A percentile compares a stretch with the other conserved stretches of the same genome.
Conservation (phyloP, 371 early-diverging fungal genomes). For the Mucor circinelloides region DNA sequence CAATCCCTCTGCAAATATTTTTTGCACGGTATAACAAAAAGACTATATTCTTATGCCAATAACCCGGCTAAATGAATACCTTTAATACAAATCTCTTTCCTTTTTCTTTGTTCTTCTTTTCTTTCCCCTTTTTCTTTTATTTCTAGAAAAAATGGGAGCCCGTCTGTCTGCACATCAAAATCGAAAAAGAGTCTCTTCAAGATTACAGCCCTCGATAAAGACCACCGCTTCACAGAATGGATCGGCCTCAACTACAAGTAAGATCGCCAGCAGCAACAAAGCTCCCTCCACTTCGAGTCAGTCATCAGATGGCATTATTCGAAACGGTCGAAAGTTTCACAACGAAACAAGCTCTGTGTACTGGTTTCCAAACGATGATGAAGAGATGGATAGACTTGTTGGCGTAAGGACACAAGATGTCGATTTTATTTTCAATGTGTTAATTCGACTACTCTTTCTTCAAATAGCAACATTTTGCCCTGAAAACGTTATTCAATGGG, state of each 20-base stretch:
- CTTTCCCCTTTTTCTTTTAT: neutral
- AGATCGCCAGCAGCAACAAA: neutral
- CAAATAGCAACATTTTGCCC: constrained; percentile 41
- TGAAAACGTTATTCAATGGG: constrained; percentile 32
- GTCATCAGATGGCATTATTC: constrained; percentile 9
- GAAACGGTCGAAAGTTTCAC: constrained; percentile 24
- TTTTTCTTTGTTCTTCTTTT: neutral
- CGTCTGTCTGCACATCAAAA: constrained; percentile 9
- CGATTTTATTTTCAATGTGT: neutral
- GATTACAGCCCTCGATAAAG: neutral
- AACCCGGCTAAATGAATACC: neutral
- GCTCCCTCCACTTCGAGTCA: constrained; percentile 10
- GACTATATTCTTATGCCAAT: neutral
- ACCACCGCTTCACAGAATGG: neutral
- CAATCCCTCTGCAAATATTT: neutral
- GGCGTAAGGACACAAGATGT: constrained; percentile 12
- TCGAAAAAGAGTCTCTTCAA: constrained; percentile 6
- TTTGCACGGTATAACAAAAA: neutral
- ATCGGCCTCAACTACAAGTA: neutral
- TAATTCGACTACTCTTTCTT: neutral
- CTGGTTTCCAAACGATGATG: constrained; percentile 34
- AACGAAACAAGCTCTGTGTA: constrained; percentile 21
- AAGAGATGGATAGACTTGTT: constrained; percentile 31
- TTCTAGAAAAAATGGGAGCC: constrained; percentile 14
- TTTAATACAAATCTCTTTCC: neutral